These are phyloP conservation scores for Cyclotella choctawhatcheeana DNA, from an alignment of 108 stramenopile species.

Conservation along the genomic window DNA sequence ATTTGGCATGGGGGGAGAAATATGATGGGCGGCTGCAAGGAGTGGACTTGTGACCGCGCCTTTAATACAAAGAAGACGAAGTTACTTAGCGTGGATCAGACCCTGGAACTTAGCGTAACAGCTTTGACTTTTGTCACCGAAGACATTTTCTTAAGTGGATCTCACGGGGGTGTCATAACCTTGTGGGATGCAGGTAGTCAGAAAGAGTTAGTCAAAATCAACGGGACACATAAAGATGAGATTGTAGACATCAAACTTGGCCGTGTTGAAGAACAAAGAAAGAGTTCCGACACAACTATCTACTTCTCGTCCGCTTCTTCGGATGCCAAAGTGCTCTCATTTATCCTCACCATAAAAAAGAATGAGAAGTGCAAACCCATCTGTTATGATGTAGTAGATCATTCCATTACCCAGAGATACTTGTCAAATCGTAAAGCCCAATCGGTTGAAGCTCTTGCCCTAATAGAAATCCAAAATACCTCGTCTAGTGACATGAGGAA, in stretches of 20 bases:
- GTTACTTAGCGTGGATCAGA: not conserved
- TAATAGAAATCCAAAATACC: not conserved
- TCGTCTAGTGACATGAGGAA: not conserved
- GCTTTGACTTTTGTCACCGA: slow-evolving; percentile 26
- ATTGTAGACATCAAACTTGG: slow-evolving; percentile 25
- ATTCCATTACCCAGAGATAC: slow-evolving; percentile 29
- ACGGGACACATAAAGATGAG: slow-evolving; percentile 30
- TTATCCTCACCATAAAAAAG: slow-evolving; percentile 12
- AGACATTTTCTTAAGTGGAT: slow-evolving; percentile 27
- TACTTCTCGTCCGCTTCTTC: slow-evolving; percentile 24
- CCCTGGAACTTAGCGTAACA: slow-evolving; percentile 18
- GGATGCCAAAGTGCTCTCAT: slow-evolving; percentile 46
- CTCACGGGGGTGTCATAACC: slow-evolving; percentile 24
- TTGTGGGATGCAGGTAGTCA: slow-evolving; percentile 32
- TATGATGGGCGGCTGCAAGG: slow-evolving; percentile 13
- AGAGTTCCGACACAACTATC: slow-evolving; percentile 5
- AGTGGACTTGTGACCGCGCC: slow-evolving; percentile 33
- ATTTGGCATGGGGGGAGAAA: slow-evolving; percentile 28
- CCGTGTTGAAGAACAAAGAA: not conserved
- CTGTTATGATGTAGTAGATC: slow-evolving; percentile 33
- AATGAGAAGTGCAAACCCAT: slow-evolving; percentile 22
- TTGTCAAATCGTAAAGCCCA: slow-evolving; percentile 7
- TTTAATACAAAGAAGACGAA: slow-evolving; percentile 24
- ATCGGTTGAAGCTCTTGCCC: slow-evolving; percentile 15
- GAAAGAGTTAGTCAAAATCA: slow-evolving; percentile 34